Evolutionary conservation across 768 basidiomycete genomes (phyloP), one percentile per base, ranked within the genome.

Genomic region (Boletus barrowsii): DNA sequence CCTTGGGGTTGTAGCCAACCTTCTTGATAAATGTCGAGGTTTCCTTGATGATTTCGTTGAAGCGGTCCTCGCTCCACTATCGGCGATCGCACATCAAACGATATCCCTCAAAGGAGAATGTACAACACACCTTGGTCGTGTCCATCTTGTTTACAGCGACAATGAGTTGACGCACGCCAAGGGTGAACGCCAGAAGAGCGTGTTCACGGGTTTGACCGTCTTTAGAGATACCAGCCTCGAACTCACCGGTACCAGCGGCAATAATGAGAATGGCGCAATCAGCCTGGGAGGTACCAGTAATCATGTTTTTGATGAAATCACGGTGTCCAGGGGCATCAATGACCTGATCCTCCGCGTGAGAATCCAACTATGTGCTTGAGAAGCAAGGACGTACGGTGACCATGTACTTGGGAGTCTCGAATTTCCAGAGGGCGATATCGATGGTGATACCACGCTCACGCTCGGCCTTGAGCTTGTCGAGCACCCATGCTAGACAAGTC

Each of bases 231-330:
- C 97, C 97, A 73, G 96, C 96, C 78, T 99, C 97, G 80, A 99
- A 98, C 80, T 99, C 97, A 87, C 97, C 97, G 75, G 90, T 94
- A 81, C 97, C 97, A 76, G 82, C 89, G 62, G 96, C 97, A 65
- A 99, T 99, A 83, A 99, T 98, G 76, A 99, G 93, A 75, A 99
- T 86, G 70, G 95, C 97, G 72, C 96, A 98, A 75, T 99, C 96
- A 73, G 96, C 95, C 86, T 99, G 97, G 69, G 97, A 99, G 68
- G 97, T 99, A 84, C 97, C 97, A 59, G 97, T 99, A 75, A 99
- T 99, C 95, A 95, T 97, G 92, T 97, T 99, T 82, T 99, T 99
- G 86, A 99, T 99, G 80, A 99, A 99, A 73, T 99, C 97, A 86
- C 97, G 94, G 76, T 97, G 95, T 72, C 96, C 96, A 45, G 97